Evolutionary conservation across 257 asterid species (phyloP).

Genomic region (Nicotiana benthamiana): DNA sequence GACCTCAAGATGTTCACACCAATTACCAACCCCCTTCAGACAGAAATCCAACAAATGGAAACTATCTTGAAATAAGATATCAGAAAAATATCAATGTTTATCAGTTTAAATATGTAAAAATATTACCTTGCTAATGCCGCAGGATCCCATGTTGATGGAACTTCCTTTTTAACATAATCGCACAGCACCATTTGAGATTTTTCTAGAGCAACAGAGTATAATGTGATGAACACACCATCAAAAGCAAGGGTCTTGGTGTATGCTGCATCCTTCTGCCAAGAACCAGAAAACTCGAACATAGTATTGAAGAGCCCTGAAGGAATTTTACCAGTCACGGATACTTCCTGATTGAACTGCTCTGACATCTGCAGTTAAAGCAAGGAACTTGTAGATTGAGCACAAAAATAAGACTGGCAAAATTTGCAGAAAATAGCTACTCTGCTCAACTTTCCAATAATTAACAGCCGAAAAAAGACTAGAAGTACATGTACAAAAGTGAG

Average conservation of each 20-base stretch:
- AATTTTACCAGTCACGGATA: conserved; percentile 79
- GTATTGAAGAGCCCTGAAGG: conserved; percentile 95
- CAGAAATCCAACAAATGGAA: neutral
- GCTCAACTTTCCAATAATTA: neutral
- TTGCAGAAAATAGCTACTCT: neutral
- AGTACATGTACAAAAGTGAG: neutral
- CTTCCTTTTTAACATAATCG: conserved; percentile 82
- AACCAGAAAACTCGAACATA: conserved; percentile 90
- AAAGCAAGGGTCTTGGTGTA: conserved; percentile 76
- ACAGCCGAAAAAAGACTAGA: neutral
- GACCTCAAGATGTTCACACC: too few species aligned
- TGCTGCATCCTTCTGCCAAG: conserved; percentile 98
- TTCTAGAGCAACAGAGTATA: conserved; percentile 85
- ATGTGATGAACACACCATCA: conserved; percentile 83
- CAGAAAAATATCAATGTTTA: neutral
- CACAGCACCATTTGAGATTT: conserved; percentile 83
- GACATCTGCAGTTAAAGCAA: conserved; percentile 57
- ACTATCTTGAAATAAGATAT: neutral
- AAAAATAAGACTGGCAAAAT: neutral
- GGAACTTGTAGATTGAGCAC: neutral
- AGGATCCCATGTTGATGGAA: conserved; percentile 95
- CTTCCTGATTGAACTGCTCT: conserved; percentile 89
- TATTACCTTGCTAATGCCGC: conserved; percentile 84
- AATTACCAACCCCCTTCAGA: neutral
- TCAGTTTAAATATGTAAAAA: neutral